A percentile compares a stretch with the other conserved stretches of the same genome.
These are phyloP conservation scores for Syncephalastrum monosporum DNA, from an alignment of 371 early-diverging fungal species.

Conservation along the genomic window DNA sequence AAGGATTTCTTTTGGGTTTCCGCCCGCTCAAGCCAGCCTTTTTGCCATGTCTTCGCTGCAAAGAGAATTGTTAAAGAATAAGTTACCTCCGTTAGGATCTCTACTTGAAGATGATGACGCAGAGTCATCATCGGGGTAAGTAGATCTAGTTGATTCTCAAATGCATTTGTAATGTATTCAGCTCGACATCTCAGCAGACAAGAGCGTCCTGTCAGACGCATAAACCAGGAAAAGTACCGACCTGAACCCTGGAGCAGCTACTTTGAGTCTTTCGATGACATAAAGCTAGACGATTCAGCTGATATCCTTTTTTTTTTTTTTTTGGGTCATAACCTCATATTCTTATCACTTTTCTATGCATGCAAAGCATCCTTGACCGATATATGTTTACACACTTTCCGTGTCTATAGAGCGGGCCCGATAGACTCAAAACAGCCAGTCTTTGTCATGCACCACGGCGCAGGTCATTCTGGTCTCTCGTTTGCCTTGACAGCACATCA, in stretches of 20 bases:
- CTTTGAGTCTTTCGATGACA: conserved; percentile 31
- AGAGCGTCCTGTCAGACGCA: not conserved
- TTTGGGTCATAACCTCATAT: not conserved
- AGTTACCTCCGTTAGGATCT: conserved; percentile 10
- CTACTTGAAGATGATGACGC: conserved; percentile 18
- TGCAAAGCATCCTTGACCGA: conserved; percentile 7
- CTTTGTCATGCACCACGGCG: conserved; percentile 91
- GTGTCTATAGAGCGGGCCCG: conserved; percentile 29
- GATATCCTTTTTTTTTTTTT: conserved; percentile 42
- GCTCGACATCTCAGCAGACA: too few relatives aligned
- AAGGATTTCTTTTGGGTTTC: too few relatives aligned
- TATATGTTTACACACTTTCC: conserved; percentile 27
- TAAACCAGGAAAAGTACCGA: conserved; percentile 15
- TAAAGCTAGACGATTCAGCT: conserved; percentile 21
- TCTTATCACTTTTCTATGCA: not conserved
- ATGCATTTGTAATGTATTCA: not conserved
- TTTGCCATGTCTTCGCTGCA: conserved; percentile 40
- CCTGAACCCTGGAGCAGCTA: conserved; percentile 38
- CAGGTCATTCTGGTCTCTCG: conserved; percentile 77
- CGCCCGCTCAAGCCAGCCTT: too few relatives aligned
- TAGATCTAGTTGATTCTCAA: not conserved
- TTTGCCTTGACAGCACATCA: conserved; percentile 69
- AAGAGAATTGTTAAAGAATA: conserved; percentile 40
- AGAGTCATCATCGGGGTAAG: not conserved
- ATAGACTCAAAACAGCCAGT: conserved; percentile 49